Base-by-base conservation (phyloP, 73 alveolate species). In the Symbiodinium natans region DNA sequence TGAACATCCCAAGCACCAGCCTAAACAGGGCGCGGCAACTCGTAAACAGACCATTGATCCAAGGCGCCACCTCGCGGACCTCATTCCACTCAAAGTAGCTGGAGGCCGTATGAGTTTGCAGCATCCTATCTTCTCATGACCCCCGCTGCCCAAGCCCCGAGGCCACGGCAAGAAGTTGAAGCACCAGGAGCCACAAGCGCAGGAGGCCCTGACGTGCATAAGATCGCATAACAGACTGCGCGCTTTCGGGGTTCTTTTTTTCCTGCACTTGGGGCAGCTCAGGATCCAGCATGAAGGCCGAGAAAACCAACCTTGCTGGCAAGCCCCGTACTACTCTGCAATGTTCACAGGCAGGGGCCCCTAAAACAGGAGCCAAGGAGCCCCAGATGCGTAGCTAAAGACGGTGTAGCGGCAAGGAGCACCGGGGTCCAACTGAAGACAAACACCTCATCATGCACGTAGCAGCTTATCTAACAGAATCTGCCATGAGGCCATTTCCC, bases 111-210 rank as follows among this genome's bases (percentile, higher is more conserved):
- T n/a, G n/a, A n/a, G n/a, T n/a, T n/a, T n/a, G n/a, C n/a, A n/a
- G n/a, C n/a, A n/a, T n/a, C n/a, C n/a, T n/a, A n/a, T n/a, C n/a
- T n/a, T n/a, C n/a, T n/a, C n/a, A n/a, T n/a, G n/a, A n/a, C n/a
- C n/a, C n/a, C n/a, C n/a, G n/a, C n/a, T n/a, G n/a, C n/a, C n/a
- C 6, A 46, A 13, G 23, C 36, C 42, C 31, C 29, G 6, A 86
- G 95, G 63, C 46, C 86, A 85, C 17, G 27, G 42, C 95, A 88
- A 25, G 48, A 42, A 10, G 7, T 88, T 52, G 85, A 88, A 88
- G 86, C 95, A 88, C 71, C 71, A 33, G 34, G 95, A 88, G 42
- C 95, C 95, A 29, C 95, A 82, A 15, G 95, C 95, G 38, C 95
- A 88, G 86, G 85, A 88, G 23, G 77, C 71, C 95, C 95, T 88